Conservation (phyloP, 768 basidiomycete species). For the Neoboletus brunneissimus region DNA sequence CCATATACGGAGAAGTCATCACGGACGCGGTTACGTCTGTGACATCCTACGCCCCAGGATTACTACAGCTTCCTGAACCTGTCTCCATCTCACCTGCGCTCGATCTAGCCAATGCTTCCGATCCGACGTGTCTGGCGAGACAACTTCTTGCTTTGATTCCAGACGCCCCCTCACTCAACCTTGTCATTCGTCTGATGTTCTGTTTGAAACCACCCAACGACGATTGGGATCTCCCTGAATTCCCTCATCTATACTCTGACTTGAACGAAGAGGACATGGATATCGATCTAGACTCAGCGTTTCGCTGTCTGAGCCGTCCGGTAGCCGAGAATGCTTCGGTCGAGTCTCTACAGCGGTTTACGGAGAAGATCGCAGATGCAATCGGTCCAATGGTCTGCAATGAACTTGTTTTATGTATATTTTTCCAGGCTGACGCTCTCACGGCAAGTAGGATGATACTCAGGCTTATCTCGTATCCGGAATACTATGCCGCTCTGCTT, state of each 20-base stretch:
- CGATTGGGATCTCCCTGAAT: slow-evolving; percentile 76
- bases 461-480: slow-evolving; percentile 62
- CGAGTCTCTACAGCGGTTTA: slow-evolving; percentile 53
- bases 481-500: slow-evolving; percentile 60
- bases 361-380: slow-evolving; percentile 51
- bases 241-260: slow-evolving; percentile 68
- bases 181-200: slow-evolving; percentile 71
- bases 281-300: slow-evolving; percentile 57
- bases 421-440: slow-evolving; percentile 1
- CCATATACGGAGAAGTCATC: slow-evolving; percentile 51
- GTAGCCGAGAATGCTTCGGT: slow-evolving; percentile 53
- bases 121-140: slow-evolving; percentile 62
- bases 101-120: slow-evolving; percentile 57
- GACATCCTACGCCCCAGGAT: slow-evolving; percentile 41
- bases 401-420: background rate
- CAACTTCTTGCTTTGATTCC: slow-evolving; percentile 61
- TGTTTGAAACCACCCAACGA: slow-evolving; percentile 74
- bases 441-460: slow-evolving; percentile 41
- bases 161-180: slow-evolving; percentile 57
- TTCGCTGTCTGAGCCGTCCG: slow-evolving; percentile 52
- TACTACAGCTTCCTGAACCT: slow-evolving; percentile 35
- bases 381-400: slow-evolving; percentile 55
- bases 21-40: slow-evolving; percentile 40
- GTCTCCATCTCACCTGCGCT: slow-evolving; percentile 47
- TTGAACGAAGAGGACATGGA: slow-evolving; percentile 49